A percentile compares a stretch with the other conserved stretches of the same genome.
Conservation (phyloP, 768 basidiomycete genomes). For the Hygrocybe punicea region DNA sequence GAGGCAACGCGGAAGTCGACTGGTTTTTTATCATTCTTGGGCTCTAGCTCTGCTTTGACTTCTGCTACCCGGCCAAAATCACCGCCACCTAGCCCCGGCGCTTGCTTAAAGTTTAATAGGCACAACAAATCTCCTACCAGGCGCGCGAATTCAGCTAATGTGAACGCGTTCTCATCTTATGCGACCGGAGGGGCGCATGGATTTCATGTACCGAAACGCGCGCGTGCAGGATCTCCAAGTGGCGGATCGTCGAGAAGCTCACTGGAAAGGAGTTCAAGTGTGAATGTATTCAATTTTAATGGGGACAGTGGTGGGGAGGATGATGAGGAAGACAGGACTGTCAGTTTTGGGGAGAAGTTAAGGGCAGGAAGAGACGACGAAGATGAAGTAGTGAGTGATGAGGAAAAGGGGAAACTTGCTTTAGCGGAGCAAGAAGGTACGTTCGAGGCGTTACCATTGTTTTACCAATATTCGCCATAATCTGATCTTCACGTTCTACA, state of each 20-base stretch:
- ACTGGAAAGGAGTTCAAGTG: conserved; percentile 37
- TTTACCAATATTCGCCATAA: neutral
- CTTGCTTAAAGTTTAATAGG: conserved; percentile 29
- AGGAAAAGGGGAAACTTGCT: conserved; percentile 47
- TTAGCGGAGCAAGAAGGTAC: conserved; percentile 69
- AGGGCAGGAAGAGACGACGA: conserved; percentile 61
- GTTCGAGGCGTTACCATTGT: conserved; percentile 18
- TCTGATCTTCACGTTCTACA: conserved; percentile 24
- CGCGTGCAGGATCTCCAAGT: conserved; percentile 49
- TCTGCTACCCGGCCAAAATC: conserved; percentile 52
- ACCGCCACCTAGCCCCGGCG: conserved; percentile 44
- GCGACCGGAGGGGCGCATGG: conserved; percentile 45
- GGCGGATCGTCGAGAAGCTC: conserved; percentile 43
- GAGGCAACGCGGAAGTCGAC: conserved; percentile 38
- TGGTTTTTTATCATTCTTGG: conserved; percentile 58
- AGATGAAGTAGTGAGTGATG: conserved; percentile 46
- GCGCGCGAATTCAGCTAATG: conserved; percentile 40
- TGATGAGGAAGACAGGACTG: conserved; percentile 41
- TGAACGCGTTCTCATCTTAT: conserved; percentile 62
- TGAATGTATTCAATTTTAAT: conserved; percentile 36
- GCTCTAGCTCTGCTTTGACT: conserved; percentile 50
- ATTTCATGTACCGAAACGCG: conserved; percentile 56
- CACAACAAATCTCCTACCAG: conserved; percentile 57
- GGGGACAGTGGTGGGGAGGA: conserved; percentile 49
- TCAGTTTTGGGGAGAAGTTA: conserved; percentile 62